Evolutionary conservation across 2,329 filamentous ascomycete species (phyloP).

Genomic region (Colletotrichum sp.): DNA sequence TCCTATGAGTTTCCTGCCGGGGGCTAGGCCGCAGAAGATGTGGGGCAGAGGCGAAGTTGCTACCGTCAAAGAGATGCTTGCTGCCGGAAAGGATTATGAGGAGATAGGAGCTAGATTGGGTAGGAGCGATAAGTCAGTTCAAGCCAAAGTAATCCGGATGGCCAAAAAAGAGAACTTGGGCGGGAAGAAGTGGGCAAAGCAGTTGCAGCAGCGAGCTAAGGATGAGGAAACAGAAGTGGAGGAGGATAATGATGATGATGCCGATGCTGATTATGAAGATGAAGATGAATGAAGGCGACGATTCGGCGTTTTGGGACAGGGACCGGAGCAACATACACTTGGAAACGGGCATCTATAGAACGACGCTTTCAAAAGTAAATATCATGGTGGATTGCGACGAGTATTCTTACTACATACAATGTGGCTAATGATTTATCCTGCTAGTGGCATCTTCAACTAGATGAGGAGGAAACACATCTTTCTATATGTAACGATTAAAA

Average conservation of each 20-base stretch:
- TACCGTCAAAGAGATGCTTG: background rate
- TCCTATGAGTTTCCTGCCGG: background rate
- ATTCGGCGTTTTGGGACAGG: background rate
- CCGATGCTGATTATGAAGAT: background rate
- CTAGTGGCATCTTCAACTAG: background rate
- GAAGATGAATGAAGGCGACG: background rate
- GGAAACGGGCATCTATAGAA: too few relatives aligned
- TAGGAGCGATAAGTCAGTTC: background rate
- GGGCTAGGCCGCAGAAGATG: background rate
- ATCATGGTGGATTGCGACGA: background rate
- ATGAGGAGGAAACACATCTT: fast-evolving
- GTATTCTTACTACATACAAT: background rate
- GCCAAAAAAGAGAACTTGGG: background rate
- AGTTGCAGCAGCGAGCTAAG: background rate
- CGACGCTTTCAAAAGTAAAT: too few relatives aligned
- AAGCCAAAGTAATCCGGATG: background rate
- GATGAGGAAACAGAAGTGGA: background rate
- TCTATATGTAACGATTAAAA: background rate
- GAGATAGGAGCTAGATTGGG: background rate
- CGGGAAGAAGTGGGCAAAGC: background rate
- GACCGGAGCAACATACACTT: too few relatives aligned
- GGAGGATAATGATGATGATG: background rate
- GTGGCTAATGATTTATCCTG: fast-evolving
- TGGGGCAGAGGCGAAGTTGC: background rate
- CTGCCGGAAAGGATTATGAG: background rate